These are phyloP conservation scores for Chalaropsis thielavioides DNA, from an alignment of 2,329 filamentous ascomycete species.

Conservation along the genomic window DNA sequence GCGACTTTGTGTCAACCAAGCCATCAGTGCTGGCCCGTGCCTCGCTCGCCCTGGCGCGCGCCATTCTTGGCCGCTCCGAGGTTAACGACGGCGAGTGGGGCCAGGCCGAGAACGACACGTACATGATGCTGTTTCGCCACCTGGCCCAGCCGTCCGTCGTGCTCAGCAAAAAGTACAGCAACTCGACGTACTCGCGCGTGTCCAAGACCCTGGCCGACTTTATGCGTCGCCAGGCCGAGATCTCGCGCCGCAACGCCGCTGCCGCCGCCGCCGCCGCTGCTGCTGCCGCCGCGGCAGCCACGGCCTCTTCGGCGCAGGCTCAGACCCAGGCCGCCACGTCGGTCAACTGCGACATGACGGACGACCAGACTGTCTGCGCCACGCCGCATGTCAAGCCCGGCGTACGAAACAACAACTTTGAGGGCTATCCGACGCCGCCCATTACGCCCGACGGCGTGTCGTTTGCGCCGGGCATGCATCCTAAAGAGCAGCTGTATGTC, in stretches of 20 bases:
- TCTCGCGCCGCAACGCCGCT: constrained; percentile 33
- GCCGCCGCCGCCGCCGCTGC: constrained; percentile 17
- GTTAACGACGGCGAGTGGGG: constrained; percentile 64
- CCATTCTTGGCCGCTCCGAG: constrained; percentile 70
- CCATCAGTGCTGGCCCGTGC: constrained; percentile 84
- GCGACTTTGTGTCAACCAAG: constrained; percentile 86
- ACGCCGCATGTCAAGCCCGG: constrained; percentile 60
- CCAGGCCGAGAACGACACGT: constrained; percentile 52
- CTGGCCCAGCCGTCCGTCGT: constrained; percentile 44
- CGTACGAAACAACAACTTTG: constrained; percentile 40
- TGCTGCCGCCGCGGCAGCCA: constrained; percentile 37
- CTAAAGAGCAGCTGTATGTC: constrained; percentile 34
- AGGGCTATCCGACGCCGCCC: constrained; percentile 71
- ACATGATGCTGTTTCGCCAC: constrained; percentile 44
- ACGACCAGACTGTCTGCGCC: constrained; percentile 47
- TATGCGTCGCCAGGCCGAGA: constrained; percentile 43
- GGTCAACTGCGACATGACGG: constrained; percentile 34
- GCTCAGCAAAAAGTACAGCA: constrained; percentile 45
- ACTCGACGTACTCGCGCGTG: constrained; percentile 37
- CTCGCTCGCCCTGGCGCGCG: constrained; percentile 71
- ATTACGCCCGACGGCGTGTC: constrained; percentile 63
- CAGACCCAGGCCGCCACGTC: constrained; percentile 57
- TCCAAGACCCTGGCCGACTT: constrained; percentile 44
- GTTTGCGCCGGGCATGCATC: constrained; percentile 34
- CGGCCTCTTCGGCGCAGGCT: constrained; percentile 29